These are phyloP conservation scores for Fimicolochytrium jonesii DNA, from an alignment of 192 early-diverging fungal species.

Conservation along the genomic window DNA sequence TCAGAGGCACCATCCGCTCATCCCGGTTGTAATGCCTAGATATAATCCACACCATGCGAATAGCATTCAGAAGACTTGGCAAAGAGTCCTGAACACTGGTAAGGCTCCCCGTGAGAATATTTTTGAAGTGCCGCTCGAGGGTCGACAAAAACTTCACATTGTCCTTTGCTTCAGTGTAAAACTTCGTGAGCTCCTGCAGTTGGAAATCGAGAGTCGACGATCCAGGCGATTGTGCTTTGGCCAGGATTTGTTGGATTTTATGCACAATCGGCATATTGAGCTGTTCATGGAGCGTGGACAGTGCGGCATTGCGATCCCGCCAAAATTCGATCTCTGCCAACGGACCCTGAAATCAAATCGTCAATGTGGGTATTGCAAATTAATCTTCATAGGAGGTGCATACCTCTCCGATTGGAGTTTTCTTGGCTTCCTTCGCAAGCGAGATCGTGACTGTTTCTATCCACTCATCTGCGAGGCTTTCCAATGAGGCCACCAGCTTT, in stretches of 20 bases:
- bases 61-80: conserved; percentile 53
- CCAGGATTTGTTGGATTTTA: conserved; percentile 46
- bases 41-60: conserved; percentile 68
- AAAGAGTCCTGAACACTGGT: conserved; percentile 53
- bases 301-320: conserved; percentile 51
- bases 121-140: conserved; percentile 62
- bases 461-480: conserved; percentile 54
- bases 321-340: conserved; percentile 62
- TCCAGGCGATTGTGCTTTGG: conserved; percentile 35
- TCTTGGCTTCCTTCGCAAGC: conserved; percentile 45
- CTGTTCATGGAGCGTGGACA: conserved; percentile 57
- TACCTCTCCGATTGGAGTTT: conserved; percentile 50
- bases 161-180: conserved; percentile 61
- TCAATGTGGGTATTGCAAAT: too few relatives aligned
- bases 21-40: conserved; percentile 64
- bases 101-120: conserved; percentile 51
- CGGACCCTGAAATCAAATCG: conserved; percentile 43
- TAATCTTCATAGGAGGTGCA: neutral
- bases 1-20: conserved; percentile 63
- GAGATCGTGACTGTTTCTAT: conserved; percentile 49
- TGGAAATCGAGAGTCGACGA: conserved; percentile 53
- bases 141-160: conserved; percentile 64
- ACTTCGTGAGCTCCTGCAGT: conserved; percentile 52
- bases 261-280: conserved; percentile 57
- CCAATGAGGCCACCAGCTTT: conserved; percentile 29